Conservation (phyloP, 495 filamentous ascomycete genomes). For the Penicillium samsonianum region DNA sequence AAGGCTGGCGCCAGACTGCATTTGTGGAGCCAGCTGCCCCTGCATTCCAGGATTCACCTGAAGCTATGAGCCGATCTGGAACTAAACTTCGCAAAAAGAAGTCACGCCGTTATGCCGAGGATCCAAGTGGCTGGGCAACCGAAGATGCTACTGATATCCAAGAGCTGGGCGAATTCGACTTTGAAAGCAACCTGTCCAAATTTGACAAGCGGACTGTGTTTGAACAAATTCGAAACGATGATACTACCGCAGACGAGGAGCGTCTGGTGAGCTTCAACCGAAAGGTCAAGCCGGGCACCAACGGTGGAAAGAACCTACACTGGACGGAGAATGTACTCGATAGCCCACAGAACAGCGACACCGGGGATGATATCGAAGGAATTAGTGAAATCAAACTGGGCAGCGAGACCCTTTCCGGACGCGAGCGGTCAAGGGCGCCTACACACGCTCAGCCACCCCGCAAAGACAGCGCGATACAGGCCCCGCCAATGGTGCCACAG, state of each 20-base stretch:
- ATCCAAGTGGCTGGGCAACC: slow-evolving; percentile 90
- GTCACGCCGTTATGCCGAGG: slow-evolving; percentile 54
- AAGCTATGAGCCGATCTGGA: slow-evolving; percentile 25
- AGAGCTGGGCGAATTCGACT: slow-evolving; percentile 92
- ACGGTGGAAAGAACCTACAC: slow-evolving; percentile 86
- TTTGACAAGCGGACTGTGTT: slow-evolving; percentile 93
- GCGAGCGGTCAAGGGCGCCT: slow-evolving; percentile 54
- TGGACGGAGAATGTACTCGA: slow-evolving; percentile 90
- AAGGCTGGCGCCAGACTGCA: slow-evolving; percentile 84
- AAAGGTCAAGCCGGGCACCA: slow-evolving; percentile 71
- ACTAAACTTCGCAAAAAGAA: slow-evolving; percentile 55
- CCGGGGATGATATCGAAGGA: slow-evolving; percentile 60
- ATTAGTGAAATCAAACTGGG: slow-evolving; percentile 57
- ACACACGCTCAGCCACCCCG: slow-evolving; percentile 55
- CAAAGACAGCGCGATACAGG: slow-evolving; percentile 58
- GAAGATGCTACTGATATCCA: slow-evolving; percentile 98
- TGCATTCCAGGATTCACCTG: slow-evolving; percentile 27
- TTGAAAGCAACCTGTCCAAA: slow-evolving; percentile 79
- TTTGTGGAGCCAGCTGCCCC: slow-evolving; percentile 58
- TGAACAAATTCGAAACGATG: slow-evolving; percentile 82
- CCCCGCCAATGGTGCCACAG: slow-evolving; percentile 38
- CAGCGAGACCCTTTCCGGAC: slow-evolving; percentile 55
- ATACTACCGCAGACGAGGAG: slow-evolving; percentile 82
- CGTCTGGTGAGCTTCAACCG: slow-evolving; percentile 89
- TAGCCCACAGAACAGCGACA: slow-evolving; percentile 65